Conservation (phyloP, 805 yeast genomes). For the Myxozyma udenii region DNA sequence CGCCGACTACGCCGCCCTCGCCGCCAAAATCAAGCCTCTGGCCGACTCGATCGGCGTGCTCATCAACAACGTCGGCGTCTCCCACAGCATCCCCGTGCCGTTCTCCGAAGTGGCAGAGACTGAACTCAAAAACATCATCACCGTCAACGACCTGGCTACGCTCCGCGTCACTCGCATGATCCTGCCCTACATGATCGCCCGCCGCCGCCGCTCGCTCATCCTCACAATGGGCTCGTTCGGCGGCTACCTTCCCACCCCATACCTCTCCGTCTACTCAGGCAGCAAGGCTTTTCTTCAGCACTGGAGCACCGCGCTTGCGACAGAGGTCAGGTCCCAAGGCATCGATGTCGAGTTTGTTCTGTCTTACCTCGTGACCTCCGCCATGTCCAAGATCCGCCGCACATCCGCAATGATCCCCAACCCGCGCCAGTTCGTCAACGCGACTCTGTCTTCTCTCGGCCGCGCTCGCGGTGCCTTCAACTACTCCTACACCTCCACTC, state of each 20-base stretch:
- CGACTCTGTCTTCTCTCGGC: slow-evolving; percentile 68
- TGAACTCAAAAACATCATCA: slow-evolving; percentile 76
- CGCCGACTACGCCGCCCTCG: slow-evolving; percentile 55
- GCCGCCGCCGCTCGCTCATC: slow-evolving; percentile 50
- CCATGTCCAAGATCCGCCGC: slow-evolving; percentile 90
- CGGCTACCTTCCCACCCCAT: slow-evolving; percentile 89
- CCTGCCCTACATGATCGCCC: slow-evolving; percentile 62
- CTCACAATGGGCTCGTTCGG: slow-evolving; percentile 97
- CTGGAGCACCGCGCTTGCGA: slow-evolving; percentile 87
- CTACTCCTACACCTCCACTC: slow-evolving; percentile 70
- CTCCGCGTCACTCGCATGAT: slow-evolving; percentile 78
- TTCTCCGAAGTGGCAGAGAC: slow-evolving; percentile 72
- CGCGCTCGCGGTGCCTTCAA: slow-evolving; percentile 91
- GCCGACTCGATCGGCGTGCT: slow-evolving; percentile 50
- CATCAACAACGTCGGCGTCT: slow-evolving; percentile 90
- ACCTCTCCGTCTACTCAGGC: slow-evolving; percentile 90
- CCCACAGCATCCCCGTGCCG: slow-evolving; percentile 93
- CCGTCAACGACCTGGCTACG: slow-evolving; percentile 82
- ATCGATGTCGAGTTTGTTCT: slow-evolving; percentile 84
- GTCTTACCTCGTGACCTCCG: slow-evolving; percentile 87
- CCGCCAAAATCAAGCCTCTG: slow-evolving; percentile 16
- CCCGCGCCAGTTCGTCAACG: slow-evolving; percentile 73
- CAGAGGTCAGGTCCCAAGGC: slow-evolving; percentile 65
- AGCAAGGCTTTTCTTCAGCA: slow-evolving; percentile 91
- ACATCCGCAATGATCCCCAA: slow-evolving; percentile 73